Conservation (phyloP, 1,139 yeast genomes). For the Diutina scorzettiae region DNA sequence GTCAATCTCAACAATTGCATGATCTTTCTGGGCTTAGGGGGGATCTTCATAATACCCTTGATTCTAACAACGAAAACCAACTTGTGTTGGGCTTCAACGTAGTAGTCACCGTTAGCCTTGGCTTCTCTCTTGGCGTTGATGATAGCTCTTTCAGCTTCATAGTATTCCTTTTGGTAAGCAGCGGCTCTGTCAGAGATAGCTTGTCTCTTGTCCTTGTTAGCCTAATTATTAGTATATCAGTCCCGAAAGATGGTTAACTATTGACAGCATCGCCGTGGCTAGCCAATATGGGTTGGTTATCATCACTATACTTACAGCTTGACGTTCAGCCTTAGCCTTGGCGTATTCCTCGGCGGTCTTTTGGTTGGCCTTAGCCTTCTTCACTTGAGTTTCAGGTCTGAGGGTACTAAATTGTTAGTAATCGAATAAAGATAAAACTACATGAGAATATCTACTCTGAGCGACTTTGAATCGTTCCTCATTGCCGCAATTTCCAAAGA, state of each 20-base stretch:
- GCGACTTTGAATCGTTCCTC: too few species aligned
- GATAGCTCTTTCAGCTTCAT: slow-evolving; percentile 87
- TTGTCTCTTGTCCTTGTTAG: slow-evolving; percentile 85
- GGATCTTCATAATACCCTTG: slow-evolving; percentile 99
- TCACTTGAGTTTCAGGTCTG: slow-evolving; percentile 90
- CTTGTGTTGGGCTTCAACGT: slow-evolving; percentile 95
- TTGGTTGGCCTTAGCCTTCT: slow-evolving; percentile 87
- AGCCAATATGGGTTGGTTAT: slow-evolving; percentile 52
- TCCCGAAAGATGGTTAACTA: slow-evolving; percentile 99
- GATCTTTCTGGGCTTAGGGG: slow-evolving; percentile 99
- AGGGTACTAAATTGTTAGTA: slow-evolving; percentile 35
- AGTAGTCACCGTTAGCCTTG: slow-evolving; percentile 91
- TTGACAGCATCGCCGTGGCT: slow-evolving; percentile 88
- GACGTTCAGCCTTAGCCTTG: slow-evolving; percentile 77
- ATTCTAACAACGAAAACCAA: slow-evolving; percentile 96
- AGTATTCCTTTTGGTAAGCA: slow-evolving; percentile 95
- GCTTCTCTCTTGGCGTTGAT: slow-evolving; percentile 93
- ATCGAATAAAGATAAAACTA: slow-evolving; percentile 8
- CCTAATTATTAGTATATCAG: slow-evolving; percentile 63
- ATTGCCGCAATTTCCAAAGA: too few species aligned
- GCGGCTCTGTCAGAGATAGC: slow-evolving; percentile 96
- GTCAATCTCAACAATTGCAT: slow-evolving; percentile 94
- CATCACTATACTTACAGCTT: slow-evolving; percentile 84
- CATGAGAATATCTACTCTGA: neutral
- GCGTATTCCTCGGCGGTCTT: slow-evolving; percentile 81